Conservation (phyloP, 768 basidiomycete genomes). For the Dendrothele bispora region DNA sequence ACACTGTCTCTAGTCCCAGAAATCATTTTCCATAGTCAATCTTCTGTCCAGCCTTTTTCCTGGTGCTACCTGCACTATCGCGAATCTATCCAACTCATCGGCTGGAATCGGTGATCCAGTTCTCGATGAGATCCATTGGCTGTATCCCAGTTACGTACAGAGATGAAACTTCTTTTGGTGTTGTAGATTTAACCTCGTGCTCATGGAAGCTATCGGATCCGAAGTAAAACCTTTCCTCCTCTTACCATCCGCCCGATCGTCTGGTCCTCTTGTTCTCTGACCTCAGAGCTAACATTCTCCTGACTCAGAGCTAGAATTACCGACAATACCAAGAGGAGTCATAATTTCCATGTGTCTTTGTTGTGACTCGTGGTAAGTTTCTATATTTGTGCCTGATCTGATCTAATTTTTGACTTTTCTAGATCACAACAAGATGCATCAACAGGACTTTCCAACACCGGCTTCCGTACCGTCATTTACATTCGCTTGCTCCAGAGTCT, state of each 20-base stretch:
- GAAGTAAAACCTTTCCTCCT: background rate
- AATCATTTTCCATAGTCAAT: background rate
- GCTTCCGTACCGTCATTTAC: no score
- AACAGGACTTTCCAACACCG: no score
- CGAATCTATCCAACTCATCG: background rate
- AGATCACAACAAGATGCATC: no score
- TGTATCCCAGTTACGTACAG: conserved; percentile 9
- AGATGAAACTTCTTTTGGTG: background rate
- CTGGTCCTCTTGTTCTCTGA: background rate
- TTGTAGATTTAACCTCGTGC: background rate
- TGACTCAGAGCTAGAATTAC: background rate
- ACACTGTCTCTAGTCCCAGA: background rate
- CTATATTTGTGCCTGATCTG: no score
- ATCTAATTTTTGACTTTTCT: no score
- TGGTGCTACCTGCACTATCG: conserved; percentile 6
- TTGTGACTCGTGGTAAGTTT: no score
- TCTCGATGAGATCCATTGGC: conserved; percentile 21
- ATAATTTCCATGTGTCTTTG: no score
- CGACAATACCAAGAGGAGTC: background rate
- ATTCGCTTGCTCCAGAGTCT: no score
- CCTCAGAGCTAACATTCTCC: background rate
- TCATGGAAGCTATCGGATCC: background rate
- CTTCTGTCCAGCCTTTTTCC: background rate
- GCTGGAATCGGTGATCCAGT: conserved; percentile 18
- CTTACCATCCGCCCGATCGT: background rate